A percentile compares a stretch with the other conserved stretches of the same genome.
Conservation (phyloP, 2,329 filamentous ascomycete species). For the Aspergillus persii region DNA sequence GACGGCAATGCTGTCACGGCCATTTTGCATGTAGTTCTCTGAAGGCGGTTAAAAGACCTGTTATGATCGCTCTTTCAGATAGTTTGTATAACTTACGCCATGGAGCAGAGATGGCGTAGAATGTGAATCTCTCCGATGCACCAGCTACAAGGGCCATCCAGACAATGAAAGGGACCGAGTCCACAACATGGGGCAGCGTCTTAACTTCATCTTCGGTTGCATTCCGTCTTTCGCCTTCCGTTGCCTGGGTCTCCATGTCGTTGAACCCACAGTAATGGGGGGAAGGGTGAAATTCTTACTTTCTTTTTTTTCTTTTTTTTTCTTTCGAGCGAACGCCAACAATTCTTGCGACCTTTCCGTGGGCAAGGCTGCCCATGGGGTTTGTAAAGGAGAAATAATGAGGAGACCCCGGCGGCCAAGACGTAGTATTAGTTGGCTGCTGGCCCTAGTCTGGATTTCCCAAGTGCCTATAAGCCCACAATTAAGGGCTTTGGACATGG, state of each 20-base stretch:
- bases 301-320: background rate
- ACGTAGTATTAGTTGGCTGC: background rate
- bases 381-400: background rate
- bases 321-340: background rate
- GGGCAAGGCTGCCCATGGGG: background rate
- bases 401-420: background rate
- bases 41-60: background rate
- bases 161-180: background rate
- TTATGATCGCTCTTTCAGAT: background rate
- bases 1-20: background rate
- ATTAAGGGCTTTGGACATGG: background rate
- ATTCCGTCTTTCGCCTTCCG: background rate
- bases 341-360: background rate
- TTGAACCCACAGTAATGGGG: background rate
- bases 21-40: constrained; percentile 6
- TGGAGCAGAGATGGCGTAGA: constrained; percentile 3
- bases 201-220: background rate
- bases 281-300: no score
- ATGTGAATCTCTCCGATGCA: constrained; percentile 3
- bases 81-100: background rate
- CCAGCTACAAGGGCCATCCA: background rate
- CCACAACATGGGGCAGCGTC: background rate
- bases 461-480: background rate
- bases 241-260: background rate
- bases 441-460: background rate